Evolutionary conservation across 2,329 filamentous ascomycete genomes (phyloP).

Genomic region (Arthrobotrys entomopaga): DNA sequence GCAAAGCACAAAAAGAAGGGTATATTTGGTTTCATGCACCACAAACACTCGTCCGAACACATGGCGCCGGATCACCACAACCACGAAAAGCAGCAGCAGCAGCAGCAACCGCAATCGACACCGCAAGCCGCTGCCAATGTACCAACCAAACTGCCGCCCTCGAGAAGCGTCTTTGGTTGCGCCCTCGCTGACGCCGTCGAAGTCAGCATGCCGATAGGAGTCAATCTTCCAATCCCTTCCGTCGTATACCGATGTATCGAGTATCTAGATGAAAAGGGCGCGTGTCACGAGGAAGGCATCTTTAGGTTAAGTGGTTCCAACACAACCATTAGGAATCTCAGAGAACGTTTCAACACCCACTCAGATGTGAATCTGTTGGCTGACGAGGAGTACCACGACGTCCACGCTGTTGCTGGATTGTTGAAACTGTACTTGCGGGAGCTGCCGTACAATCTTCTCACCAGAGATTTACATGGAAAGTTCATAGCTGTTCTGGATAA

Average conservation of each 20-base stretch:
- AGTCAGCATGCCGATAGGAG: constrained; percentile 77
- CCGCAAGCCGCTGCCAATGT: constrained; percentile 15
- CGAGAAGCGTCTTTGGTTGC: constrained; percentile 76
- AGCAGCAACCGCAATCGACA: not conserved
- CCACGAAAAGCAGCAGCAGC: not conserved
- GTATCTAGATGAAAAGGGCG: constrained; percentile 85
- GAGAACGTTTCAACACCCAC: constrained; percentile 91
- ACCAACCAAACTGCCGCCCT: constrained; percentile 56
- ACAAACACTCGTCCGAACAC: constrained; percentile 72
- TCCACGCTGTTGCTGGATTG: constrained; percentile 92
- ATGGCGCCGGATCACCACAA: constrained; percentile 19
- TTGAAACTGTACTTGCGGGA: constrained; percentile 95
- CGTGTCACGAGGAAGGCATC: constrained; percentile 88
- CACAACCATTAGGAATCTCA: constrained; percentile 86
- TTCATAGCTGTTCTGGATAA: constrained; percentile 89
- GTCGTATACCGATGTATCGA: constrained; percentile 96
- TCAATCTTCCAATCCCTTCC: constrained; percentile 81
- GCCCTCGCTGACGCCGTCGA: constrained; percentile 86
- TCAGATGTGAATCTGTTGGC: constrained; percentile 87
- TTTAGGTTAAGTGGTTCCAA: constrained; percentile 98
- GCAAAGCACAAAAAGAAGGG: constrained; percentile 73
- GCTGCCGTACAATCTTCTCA: constrained; percentile 88
- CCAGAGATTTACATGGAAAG: constrained; percentile 86
- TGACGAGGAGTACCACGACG: constrained; percentile 88
- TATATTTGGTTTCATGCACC: constrained; percentile 70